phyloP scores from a whole-genome alignment of 2,329 filamentous ascomycete genomes.

The Verticillium nubilum region DNA sequence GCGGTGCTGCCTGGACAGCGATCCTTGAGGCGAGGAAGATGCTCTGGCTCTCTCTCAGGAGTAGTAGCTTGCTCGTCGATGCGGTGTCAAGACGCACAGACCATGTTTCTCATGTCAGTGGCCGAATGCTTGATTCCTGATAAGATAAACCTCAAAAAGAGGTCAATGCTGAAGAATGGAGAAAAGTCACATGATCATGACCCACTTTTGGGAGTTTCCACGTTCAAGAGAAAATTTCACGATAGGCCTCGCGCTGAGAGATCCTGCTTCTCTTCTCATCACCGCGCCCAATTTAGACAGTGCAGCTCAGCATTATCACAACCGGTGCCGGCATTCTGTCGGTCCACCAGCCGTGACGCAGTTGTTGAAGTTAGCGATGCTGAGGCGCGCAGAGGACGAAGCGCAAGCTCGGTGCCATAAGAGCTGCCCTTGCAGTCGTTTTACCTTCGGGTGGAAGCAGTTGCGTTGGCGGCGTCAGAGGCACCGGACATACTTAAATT shows the following conservation, averaged over 20 bases:
- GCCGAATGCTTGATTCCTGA: not conserved
- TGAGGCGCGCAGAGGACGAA: conserved; percentile 39
- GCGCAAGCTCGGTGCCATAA: conserved; percentile 53
- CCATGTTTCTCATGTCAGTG: not conserved
- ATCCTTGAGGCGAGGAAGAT: not conserved
- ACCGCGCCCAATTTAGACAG: conserved; percentile 80
- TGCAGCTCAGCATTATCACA: conserved; percentile 66
- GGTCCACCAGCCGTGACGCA: conserved; percentile 44
- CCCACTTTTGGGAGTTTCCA: not conserved
- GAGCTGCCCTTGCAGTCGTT: conserved; percentile 58
- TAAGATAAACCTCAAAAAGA: not conserved
- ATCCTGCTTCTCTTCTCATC: conserved; percentile 37
- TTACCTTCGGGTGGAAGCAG: conserved; percentile 28
- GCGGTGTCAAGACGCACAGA: conserved; percentile 2
- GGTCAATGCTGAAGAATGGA: not conserved
- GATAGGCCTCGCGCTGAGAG: not conserved
- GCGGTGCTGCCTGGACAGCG: not conserved
- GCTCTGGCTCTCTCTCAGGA: not conserved
- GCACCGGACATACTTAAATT: conserved; percentile 55
- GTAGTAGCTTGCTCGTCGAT: not conserved
- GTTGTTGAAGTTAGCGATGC: conserved; percentile 54
- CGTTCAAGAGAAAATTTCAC: conserved; percentile 7
- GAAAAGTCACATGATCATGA: conserved; percentile 7
- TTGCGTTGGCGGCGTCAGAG: conserved; percentile 78
- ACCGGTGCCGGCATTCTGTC: conserved; percentile 64